Evolutionary conservation across 441 rosid species (phyloP), one percentile per base, ranked within the genome.

Genomic region (Cnidoscolus chayamansa): DNA sequence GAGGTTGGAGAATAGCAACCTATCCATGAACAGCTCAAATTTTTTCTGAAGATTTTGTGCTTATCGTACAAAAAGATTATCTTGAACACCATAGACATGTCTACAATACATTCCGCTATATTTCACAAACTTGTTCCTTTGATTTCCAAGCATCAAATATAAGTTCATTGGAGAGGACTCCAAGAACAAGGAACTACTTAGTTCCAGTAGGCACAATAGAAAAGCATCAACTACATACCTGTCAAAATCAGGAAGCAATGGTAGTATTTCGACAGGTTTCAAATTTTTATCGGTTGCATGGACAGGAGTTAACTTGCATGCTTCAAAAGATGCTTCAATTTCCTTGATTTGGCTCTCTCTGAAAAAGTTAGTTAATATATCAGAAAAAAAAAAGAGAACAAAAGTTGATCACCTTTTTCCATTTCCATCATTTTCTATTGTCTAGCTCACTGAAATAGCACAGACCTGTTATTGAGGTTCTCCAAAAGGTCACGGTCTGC

Each of bases 311-410:
- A 83, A 76, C 84, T 95, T 95, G 86, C 84, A 79, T 55, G 96
- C 96, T 83, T 82, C 92, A 74, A 95, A 95, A 30, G 97, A 88
- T 76, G 93, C 91, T 80, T 91, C 89, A 62, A 95, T 95, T 72
- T 88, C 99, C 82, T 90, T 92, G 77, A 93, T 95, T 81, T 90
- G 94, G 70, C 95, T 91, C 78, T 88, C 96, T 88, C 98, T 95
- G 89, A 65, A 78, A 72, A 71, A 43, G 67, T 5, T 25, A 17
- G 19, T 45, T 3, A 63, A 71, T n/a, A 6, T 54, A 16, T 61
- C 20, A 63, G 32, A 35, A 54, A 59, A 40, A 40, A 5, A 40
- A 40, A 5, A 20, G 37, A 8, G 32, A 60, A 65, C 17, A 48
- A 11, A n/a, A 40, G 15, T 54, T 57, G 49, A 70, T 35, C 13